Conservation (phyloP, 1,284 basidiomycete species). For the Cystobasidium pallidum region DNA sequence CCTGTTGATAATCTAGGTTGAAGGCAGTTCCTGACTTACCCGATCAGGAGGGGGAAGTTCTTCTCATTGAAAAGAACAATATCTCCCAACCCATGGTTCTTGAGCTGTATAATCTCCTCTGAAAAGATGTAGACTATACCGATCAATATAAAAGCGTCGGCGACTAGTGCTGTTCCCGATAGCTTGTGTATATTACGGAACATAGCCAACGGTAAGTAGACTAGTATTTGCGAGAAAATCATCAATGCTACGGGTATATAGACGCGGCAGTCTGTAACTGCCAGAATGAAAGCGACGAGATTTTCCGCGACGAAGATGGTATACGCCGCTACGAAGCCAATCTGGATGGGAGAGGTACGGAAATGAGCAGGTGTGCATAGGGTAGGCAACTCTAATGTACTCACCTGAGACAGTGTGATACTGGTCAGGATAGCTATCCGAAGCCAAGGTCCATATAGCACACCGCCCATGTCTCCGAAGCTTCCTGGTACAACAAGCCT, state of each 20-base stretch:
- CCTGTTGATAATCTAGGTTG: slow-evolving; percentile 4
- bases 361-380: background rate
- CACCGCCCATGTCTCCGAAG: slow-evolving; percentile 95
- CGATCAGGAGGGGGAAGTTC: slow-evolving; percentile 89
- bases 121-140: slow-evolving; percentile 65
- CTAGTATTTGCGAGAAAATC: slow-evolving; percentile 78
- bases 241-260: slow-evolving; percentile 74
- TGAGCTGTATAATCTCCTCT: slow-evolving; percentile 73
- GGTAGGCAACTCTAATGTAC: slow-evolving; percentile 65
- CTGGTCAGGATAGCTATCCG: slow-evolving; percentile 83
- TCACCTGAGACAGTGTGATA: slow-evolving; percentile 79
- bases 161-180: slow-evolving; percentile 86
- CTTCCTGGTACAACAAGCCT: slow-evolving; percentile 88
- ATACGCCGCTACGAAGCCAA: slow-evolving; percentile 80
- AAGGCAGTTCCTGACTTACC: slow-evolving; percentile 61
- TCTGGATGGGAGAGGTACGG: slow-evolving; percentile 38
- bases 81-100: slow-evolving; percentile 72
- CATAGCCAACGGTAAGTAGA: slow-evolving; percentile 74
- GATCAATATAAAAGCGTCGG: slow-evolving; percentile 91
- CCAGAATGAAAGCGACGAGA: slow-evolving; percentile 68
- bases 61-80: slow-evolving; percentile 84
- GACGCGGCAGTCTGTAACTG: slow-evolving; percentile 76
- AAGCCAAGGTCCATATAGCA: slow-evolving; percentile 90
- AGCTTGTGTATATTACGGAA: slow-evolving; percentile 89
- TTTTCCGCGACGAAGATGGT: slow-evolving; percentile 85